A percentile compares a stretch with the other conserved stretches of the same genome.
phyloP scores from a whole-genome alignment of 768 basidiomycete species.

The Naganishia kalamii region DNA sequence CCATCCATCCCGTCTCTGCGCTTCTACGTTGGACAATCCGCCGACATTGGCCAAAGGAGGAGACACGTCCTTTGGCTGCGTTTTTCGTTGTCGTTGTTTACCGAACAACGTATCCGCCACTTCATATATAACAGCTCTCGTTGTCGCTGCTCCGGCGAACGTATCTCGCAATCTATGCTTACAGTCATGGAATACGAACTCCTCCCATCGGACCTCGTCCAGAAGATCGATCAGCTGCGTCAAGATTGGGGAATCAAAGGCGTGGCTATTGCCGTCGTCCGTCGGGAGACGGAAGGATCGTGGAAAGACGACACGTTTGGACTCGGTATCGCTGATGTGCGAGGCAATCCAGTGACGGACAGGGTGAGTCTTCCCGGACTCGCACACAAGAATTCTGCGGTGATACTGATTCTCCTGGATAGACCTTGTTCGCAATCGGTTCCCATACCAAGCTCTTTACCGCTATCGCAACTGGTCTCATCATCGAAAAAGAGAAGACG shows the following conservation, averaged over 20 bases:
- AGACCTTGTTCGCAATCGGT: slow-evolving; percentile 38
- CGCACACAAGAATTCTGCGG: too few relatives aligned
- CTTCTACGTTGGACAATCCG: too few relatives aligned
- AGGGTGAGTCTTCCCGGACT: slow-evolving; percentile 12
- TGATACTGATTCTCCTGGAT: neutral
- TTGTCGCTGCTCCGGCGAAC: too few relatives aligned
- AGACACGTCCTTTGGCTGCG: too few relatives aligned
- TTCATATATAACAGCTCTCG: too few relatives aligned
- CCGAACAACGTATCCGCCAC: too few relatives aligned
- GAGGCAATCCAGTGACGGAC: slow-evolving; percentile 7
- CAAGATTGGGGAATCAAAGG: neutral
- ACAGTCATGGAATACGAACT: too few relatives aligned
- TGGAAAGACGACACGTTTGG: slow-evolving; percentile 16
- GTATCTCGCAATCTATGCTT: too few relatives aligned
- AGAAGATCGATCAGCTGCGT: neutral
- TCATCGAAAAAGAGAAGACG: slow-evolving; percentile 28
- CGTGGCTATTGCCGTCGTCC: neutral
- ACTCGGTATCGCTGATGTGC: neutral
- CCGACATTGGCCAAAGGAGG: too few relatives aligned
- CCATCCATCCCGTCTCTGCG: too few relatives aligned
- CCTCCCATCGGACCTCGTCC: too few relatives aligned
- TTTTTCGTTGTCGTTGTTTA: too few relatives aligned
- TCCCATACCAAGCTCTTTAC: slow-evolving; percentile 43
- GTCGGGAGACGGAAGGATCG: neutral
- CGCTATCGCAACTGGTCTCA: slow-evolving; percentile 29